Conservation (phyloP, 2,329 filamentous ascomycete genomes). For the Fusarium sp. region DNA sequence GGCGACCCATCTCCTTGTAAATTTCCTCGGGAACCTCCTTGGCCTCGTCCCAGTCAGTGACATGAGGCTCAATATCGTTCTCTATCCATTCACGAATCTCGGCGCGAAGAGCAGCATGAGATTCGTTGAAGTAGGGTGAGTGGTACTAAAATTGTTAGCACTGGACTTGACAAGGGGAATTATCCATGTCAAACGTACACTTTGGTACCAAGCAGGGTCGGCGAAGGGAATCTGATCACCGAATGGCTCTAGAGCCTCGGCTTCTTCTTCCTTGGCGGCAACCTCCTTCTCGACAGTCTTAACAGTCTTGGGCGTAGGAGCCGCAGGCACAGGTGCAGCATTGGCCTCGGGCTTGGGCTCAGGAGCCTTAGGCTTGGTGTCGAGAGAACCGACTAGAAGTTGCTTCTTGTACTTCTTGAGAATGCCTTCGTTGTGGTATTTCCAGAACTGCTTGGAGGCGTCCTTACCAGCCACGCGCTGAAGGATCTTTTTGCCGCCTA, state of each 20-base stretch:
- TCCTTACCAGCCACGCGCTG: constrained; percentile 73
- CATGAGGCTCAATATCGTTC: constrained; percentile 86
- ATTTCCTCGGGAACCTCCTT: constrained; percentile 88
- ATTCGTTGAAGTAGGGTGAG: constrained; percentile 96
- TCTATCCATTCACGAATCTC: constrained; percentile 96
- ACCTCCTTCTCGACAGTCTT: constrained; percentile 58
- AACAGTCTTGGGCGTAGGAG: constrained; percentile 51
- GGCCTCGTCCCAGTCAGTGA: constrained; percentile 96
- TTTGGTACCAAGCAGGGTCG: constrained; percentile 95
- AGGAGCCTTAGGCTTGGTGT: constrained; percentile 85
- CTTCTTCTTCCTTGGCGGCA: constrained; percentile 59
- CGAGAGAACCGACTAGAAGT: constrained; percentile 86
- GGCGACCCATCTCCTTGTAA: constrained; percentile 94
- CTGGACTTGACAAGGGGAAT: background rate
- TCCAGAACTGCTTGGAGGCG: constrained; percentile 75
- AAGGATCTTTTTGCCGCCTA: constrained; percentile 73
- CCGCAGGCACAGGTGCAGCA: constrained; percentile 50
- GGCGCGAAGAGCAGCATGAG: constrained; percentile 87
- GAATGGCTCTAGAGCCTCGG: constrained; percentile 83
- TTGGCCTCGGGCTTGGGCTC: constrained; percentile 81
- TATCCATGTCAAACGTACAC: constrained; percentile 65
- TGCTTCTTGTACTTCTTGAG: constrained; percentile 86
- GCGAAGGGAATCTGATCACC: constrained; percentile 90
- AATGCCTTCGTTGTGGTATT: constrained; percentile 85
- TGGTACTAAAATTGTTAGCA: constrained; percentile 73